A percentile compares a stretch with the other conserved stretches of the same genome.
phyloP scores from a whole-genome alignment of 129 eudicot species.

The Daucus carota region DH1_v3.0 NC_030383.2:4220501-4221000 shows the following conservation, averaged over 20 bases:
- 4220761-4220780: neutral
- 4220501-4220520: conserved; percentile 63
- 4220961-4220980: neutral
- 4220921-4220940: conserved; percentile 17
- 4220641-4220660: neutral
- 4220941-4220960: neutral
- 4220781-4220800: neutral
- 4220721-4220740: conserved; percentile 24
- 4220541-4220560: conserved; percentile 10
- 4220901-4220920: conserved; percentile 35
- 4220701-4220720: conserved; percentile 43
- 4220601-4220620: neutral
- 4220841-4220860: conserved; percentile 13
- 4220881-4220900: conserved; percentile 74
- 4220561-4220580: neutral
- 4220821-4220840: neutral
- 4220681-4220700: conserved; percentile 25
- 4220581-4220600: neutral
- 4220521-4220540: conserved; percentile 74
- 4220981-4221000: neutral
- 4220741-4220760: conserved; percentile 6
- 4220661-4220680: conserved; percentile 17
- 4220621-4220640: neutral
- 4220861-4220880: conserved; percentile 60
- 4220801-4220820: neutral